Evolutionary conservation across 495 filamentous ascomycete species (phyloP).

Genomic region (Pseudoneurospora amorphoporcata): DNA sequence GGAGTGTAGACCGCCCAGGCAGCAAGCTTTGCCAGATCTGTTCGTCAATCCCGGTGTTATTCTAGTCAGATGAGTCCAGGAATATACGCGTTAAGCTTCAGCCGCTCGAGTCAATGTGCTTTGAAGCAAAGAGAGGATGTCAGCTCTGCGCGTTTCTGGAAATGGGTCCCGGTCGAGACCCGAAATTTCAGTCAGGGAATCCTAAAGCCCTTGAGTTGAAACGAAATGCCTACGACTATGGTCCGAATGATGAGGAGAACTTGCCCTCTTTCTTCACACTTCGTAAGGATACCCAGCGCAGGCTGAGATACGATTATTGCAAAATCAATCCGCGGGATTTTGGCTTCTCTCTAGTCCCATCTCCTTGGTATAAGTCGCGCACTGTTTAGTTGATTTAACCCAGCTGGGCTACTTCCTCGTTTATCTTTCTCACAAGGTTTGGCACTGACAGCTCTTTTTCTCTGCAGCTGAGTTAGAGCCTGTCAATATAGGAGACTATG

Average conservation of each 20-base stretch:
- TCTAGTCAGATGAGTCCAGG: background rate
- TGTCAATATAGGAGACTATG: background rate
- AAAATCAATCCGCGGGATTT: background rate
- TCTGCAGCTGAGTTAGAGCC: background rate
- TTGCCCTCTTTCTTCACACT: background rate
- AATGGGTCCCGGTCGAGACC: background rate
- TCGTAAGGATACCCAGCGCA: background rate
- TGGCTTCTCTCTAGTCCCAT: background rate
- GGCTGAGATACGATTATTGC: background rate
- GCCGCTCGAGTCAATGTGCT: background rate
- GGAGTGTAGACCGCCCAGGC: background rate
- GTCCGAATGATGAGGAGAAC: background rate
- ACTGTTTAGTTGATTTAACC: background rate
- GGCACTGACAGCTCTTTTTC: background rate
- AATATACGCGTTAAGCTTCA: background rate
- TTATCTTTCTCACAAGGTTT: background rate
- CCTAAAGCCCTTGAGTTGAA: background rate
- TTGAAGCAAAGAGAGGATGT: background rate
- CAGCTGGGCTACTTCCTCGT: background rate
- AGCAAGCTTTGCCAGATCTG: background rate
- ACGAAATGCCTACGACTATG: background rate
- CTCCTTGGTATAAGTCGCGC: background rate
- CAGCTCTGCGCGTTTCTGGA: background rate
- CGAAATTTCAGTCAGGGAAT: background rate
- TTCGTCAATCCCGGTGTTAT: background rate